Percentiles rank a stretch among this genome's conserved stretches.
Evolutionary conservation across 2,329 filamentous ascomycete genomes (phyloP).

Genomic region (Pseudopyrenochaeta lycopersici): DNA sequence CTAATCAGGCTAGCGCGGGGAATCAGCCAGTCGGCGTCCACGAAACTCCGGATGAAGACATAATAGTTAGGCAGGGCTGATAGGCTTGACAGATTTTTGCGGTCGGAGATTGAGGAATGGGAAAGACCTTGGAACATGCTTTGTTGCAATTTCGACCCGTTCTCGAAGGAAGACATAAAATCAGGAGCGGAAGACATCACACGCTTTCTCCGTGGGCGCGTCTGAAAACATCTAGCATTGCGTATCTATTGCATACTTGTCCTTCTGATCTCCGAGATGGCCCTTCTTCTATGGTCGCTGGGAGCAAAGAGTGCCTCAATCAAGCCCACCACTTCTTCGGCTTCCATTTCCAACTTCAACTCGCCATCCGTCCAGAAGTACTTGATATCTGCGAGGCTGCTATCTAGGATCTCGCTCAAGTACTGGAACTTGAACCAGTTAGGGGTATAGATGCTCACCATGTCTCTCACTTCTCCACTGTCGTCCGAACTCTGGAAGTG

Average conservation of each 20-base stretch:
- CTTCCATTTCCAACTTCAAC: slow-evolving; percentile 67
- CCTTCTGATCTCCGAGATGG: slow-evolving; percentile 64
- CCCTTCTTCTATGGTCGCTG: slow-evolving; percentile 65
- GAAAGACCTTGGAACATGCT: background rate
- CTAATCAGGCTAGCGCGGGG: slow-evolving; percentile 38
- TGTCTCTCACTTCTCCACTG: slow-evolving; percentile 55
- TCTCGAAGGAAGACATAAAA: background rate
- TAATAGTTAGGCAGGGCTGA: background rate
- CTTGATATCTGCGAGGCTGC: slow-evolving; percentile 70
- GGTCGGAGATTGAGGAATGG: background rate
- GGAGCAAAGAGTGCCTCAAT: slow-evolving; percentile 72
- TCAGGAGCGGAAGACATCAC: no score
- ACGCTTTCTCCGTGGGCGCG: no score
- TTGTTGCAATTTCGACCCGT: background rate
- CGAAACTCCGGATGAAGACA: slow-evolving; percentile 19
- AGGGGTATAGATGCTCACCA: slow-evolving; percentile 68
- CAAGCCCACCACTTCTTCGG: slow-evolving; percentile 69
- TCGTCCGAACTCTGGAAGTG: slow-evolving; percentile 62
- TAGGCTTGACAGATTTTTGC: background rate
- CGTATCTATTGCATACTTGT: slow-evolving; percentile 29
- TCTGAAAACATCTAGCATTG: no score
- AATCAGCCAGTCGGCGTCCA: slow-evolving; percentile 31
- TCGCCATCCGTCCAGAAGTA: slow-evolving; percentile 73
- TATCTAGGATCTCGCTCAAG: slow-evolving; percentile 69
- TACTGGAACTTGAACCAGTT: slow-evolving; percentile 74